A percentile compares a stretch with the other conserved stretches of the same genome.
These are phyloP conservation scores for Epichloe bromicola DNA, from an alignment of 2,329 filamentous ascomycete species.

Conservation along the genomic window DNA sequence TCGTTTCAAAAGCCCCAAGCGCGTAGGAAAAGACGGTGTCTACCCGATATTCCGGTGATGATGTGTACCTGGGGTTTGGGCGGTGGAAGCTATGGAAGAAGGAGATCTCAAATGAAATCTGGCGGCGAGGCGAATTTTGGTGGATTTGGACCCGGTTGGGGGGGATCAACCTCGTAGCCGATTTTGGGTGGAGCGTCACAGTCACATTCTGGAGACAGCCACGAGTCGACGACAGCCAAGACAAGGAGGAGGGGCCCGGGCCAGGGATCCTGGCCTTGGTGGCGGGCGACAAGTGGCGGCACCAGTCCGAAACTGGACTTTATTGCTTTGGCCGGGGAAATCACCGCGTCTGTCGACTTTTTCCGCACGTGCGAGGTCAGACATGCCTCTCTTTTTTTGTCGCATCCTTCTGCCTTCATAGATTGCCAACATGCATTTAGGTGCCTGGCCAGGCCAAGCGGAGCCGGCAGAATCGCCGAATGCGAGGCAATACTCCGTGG, in stretches of 20 bases:
- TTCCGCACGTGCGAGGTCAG: not conserved
- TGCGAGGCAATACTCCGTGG: not conserved
- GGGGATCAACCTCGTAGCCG: slow-evolving; percentile 1
- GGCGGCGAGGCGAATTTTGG: not conserved
- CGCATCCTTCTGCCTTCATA: not conserved
- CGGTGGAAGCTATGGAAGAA: not conserved
- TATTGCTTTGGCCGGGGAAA: not conserved
- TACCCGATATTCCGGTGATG: not conserved
- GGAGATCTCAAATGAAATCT: not conserved
- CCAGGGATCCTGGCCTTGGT: not conserved
- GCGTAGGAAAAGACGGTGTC: not conserved
- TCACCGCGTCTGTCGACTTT: not conserved
- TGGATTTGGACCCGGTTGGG: not conserved
- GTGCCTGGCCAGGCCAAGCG: not conserved
- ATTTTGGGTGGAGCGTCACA: slow-evolving; percentile 4
- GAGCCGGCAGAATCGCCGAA: not conserved
- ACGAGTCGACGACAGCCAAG: not conserved
- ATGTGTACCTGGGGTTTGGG: not conserved
- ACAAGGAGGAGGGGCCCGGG: not conserved
- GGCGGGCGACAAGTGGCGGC: not conserved
- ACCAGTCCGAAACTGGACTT: not conserved
- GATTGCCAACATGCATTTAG: not conserved
- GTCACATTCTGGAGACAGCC: not conserved
- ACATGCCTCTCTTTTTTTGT: no score
- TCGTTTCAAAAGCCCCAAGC: not conserved